Conservation (phyloP, 1,284 basidiomycete species). For the Cutaneotrichosporon cutaneum region DNA sequence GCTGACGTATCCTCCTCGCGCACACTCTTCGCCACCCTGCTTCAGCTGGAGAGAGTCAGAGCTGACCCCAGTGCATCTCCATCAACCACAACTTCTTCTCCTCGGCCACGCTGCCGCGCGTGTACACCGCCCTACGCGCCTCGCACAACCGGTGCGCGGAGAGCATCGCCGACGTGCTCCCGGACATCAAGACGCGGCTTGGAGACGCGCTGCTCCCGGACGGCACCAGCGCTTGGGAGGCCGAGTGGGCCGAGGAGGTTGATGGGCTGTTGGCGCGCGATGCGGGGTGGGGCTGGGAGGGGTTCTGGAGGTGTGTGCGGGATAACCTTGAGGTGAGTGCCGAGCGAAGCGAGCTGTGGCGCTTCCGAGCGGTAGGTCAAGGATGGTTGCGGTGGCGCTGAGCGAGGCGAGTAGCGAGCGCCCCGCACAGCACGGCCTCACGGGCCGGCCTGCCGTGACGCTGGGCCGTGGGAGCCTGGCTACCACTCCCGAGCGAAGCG, state of each 20-base stretch:
- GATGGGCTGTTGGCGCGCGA: constrained; percentile 54
- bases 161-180: constrained; percentile 55
- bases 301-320: constrained; percentile 46
- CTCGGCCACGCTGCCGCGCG: constrained; percentile 53
- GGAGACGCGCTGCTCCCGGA: constrained; percentile 10
- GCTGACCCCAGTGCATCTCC: constrained; percentile 49
- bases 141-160: constrained; percentile 52
- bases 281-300: constrained; percentile 56
- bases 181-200: constrained; percentile 16
- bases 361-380: no score
- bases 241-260: constrained; percentile 55
- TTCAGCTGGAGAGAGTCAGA: no score
- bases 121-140: constrained; percentile 53
- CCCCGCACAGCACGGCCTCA: no score
- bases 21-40: no score
- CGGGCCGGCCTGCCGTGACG: no score
- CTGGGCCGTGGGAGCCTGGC: neutral
- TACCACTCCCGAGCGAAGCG: no score
- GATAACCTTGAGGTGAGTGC: constrained; percentile 41
- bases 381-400: no score
- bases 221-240: constrained; percentile 44
- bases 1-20: no score
- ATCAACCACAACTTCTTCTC: constrained; percentile 60
- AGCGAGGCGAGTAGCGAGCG: no score
- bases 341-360: neutral